phyloP scores from a whole-genome alignment of 2,329 filamentous ascomycete genomes.

The Trichoderma sp. region DNA sequence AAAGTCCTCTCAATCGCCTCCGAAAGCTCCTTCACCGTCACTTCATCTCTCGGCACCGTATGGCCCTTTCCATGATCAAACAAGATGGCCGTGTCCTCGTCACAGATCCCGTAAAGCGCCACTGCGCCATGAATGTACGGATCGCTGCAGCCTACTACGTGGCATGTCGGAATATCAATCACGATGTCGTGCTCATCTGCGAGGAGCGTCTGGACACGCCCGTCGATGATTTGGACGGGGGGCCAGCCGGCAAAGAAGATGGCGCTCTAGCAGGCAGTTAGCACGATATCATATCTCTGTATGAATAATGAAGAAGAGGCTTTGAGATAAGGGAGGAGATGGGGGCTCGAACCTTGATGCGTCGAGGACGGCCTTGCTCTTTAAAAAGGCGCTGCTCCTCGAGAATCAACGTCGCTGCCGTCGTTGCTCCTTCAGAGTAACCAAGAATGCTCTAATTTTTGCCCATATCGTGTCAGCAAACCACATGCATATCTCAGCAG shows the following conservation, averaged over 20 bases:
- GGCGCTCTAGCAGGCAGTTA: conserved; percentile 42
- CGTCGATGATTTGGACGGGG: conserved; percentile 48
- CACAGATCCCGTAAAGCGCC: conserved; percentile 65
- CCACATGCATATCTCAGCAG: not conserved
- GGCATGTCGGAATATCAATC: conserved; percentile 57
- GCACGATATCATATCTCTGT: conserved; percentile 39
- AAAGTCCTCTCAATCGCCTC: conserved; percentile 21
- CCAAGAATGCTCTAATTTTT: conserved; percentile 54
- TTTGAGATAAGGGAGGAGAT: not conserved
- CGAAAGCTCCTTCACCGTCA: conserved; percentile 51
- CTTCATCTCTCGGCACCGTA: conserved; percentile 59
- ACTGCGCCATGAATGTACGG: conserved; percentile 65
- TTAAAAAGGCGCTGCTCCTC: conserved; percentile 50
- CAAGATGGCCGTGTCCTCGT: conserved; percentile 61
- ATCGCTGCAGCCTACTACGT: conserved; percentile 59
- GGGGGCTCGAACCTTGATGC: conserved; percentile 42
- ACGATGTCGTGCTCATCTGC: conserved; percentile 53
- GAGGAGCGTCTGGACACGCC: conserved; percentile 50
- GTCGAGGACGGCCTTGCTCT: conserved; percentile 40
- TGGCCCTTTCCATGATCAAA: conserved; percentile 70
- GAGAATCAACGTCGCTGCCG: conserved; percentile 57
- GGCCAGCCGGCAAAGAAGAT: conserved; percentile 61
- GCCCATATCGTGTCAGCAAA: not conserved
- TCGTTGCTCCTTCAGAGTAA: conserved; percentile 63
- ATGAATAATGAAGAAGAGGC: conserved; percentile 28